Evolutionary conservation across 306 rosid species (phyloP).

Genomic region (Bauhinia variegata): DNA sequence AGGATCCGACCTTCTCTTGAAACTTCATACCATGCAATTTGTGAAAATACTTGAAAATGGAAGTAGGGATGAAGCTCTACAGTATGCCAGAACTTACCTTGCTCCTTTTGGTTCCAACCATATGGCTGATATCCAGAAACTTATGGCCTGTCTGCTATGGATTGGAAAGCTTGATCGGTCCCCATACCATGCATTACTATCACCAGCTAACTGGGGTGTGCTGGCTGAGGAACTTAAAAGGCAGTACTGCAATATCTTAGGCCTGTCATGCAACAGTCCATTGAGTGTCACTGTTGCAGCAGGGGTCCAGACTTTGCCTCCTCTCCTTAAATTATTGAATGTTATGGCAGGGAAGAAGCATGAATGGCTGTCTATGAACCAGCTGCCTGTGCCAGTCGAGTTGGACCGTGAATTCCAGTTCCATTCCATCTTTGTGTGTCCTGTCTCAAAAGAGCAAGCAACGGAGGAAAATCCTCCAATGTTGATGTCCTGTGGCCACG

Average conservation of each 20-base stretch:
- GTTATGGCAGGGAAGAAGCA: slow-evolving; percentile 88
- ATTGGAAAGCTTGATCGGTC: slow-evolving; percentile 75
- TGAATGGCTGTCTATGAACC: slow-evolving; percentile 88
- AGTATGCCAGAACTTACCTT: slow-evolving; percentile 68
- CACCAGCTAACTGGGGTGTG: slow-evolving; percentile 70
- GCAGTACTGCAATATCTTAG: slow-evolving; percentile 87
- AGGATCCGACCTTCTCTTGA: slow-evolving; percentile 73
- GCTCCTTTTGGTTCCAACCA: slow-evolving; percentile 61
- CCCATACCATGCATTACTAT: slow-evolving; percentile 67
- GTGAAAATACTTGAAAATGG: slow-evolving; percentile 67
- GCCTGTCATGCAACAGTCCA: slow-evolving; percentile 79
- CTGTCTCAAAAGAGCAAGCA: slow-evolving; percentile 91
- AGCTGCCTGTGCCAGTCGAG: slow-evolving; percentile 84
- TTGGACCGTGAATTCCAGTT: slow-evolving; percentile 78
- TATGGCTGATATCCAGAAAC: slow-evolving; percentile 76
- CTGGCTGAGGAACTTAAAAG: slow-evolving; percentile 70
- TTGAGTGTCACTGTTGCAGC: slow-evolving; percentile 81
- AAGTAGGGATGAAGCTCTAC: slow-evolving; percentile 64
- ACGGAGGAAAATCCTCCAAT: slow-evolving; percentile 88
- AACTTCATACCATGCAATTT: slow-evolving; percentile 77
- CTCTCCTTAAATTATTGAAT: slow-evolving; percentile 73
- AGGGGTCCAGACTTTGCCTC: slow-evolving; percentile 78
- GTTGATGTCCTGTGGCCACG: slow-evolving; percentile 92
- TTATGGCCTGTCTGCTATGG: slow-evolving; percentile 78
- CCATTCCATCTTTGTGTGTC: slow-evolving; percentile 94